Evolutionary conservation across 805 yeast species (phyloP).

Genomic region (Grigorovia humatica): DNA sequence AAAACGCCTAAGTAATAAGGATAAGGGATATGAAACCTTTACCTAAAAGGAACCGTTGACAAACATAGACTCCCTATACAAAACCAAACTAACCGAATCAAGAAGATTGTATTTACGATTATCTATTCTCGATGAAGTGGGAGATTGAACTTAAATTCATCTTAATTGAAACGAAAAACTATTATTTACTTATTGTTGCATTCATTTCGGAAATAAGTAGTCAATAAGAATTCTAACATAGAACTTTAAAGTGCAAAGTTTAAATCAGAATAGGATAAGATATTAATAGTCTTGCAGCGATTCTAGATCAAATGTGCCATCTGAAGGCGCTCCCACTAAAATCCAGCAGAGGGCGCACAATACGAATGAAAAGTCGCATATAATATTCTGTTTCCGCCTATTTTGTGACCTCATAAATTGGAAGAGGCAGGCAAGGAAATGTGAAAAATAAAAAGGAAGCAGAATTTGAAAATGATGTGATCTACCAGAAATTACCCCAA

Average conservation of each 20-base stretch:
- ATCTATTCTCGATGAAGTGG: background rate
- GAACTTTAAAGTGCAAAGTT: background rate
- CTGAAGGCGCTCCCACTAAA: background rate
- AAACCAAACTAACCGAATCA: no score
- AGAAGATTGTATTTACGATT: background rate
- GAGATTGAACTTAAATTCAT: background rate
- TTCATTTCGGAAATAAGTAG: background rate
- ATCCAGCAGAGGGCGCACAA: background rate
- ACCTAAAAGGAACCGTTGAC: no score
- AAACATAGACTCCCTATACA: no score
- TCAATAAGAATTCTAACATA: background rate
- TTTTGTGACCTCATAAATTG: background rate
- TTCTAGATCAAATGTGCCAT: background rate
- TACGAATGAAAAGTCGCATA: background rate
- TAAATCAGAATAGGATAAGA: background rate
- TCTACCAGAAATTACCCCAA: background rate
- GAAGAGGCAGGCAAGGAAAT: background rate
- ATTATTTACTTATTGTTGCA: background rate
- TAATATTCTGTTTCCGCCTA: background rate
- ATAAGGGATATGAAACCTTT: no score
- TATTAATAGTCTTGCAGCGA: background rate
- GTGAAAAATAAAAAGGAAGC: no score
- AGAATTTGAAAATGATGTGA: background rate
- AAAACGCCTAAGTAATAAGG: no score
- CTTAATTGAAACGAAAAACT: background rate